Evolutionary conservation across 148 eudicot species (phyloP), one percentile per base, ranked within the genome.

Genomic region (Cornus florida): DNA sequence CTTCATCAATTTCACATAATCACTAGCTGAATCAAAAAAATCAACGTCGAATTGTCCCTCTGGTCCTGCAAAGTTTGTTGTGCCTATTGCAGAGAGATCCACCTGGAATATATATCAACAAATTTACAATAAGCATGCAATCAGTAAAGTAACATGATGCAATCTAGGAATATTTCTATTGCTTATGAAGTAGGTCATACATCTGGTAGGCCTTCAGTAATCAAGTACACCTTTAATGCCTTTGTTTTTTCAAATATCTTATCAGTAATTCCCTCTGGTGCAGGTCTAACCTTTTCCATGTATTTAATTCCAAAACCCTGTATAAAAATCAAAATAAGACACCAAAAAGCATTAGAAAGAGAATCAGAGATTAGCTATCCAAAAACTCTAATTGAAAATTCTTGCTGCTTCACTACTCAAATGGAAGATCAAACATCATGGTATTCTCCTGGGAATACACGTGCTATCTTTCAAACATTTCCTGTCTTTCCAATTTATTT

Each of bases 231-330:
- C 88, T 91, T 93, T 79, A 96, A 91, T 71, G 94, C 91, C 76
- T 90, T 96, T 10, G 99, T 96, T 87, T 90, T 91, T 77, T 91
- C 86, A 78, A 86, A 96, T 62, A 96, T 96, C 86, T 92, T 93
- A 80, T 93, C 85, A 41, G 99, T 96, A 69, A 96, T 89, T 79
- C 91, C 94, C 85, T 96, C 99, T 68, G 92, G 97, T 78, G 99
- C 99, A 32, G 99, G 99, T 41, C 99, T 98, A 78, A 98, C 99
- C 87, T 96, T 93, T 86, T 92, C 98, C 99, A 96, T 96, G 89
- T 96, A 96, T 79, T 96, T 96, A 41, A 93, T 89, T 83, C 99
- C 99, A 71, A 96, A 96, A 81, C 93, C 99, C 99, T 96, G 95
- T 72, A 72, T 43, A 67, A 16, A 66, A 24, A n/a, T 33, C 19